A percentile compares a stretch with the other conserved stretches of the same genome.
phyloP scores from a whole-genome alignment of 176 grass and related monocot genomes.

The Zea luxurians region DNA sequence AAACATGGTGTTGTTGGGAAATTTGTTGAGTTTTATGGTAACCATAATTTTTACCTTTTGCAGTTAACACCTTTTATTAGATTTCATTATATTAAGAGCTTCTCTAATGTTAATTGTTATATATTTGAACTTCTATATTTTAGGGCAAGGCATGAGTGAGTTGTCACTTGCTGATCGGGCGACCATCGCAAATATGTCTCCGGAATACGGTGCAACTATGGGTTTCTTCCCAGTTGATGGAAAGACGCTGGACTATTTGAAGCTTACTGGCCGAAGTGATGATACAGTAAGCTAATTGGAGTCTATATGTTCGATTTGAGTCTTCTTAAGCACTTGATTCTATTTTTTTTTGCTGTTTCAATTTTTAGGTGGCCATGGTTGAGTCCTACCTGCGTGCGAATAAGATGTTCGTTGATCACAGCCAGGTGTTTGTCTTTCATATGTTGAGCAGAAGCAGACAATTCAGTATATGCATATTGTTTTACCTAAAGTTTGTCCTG shows the following conservation, averaged over 20 bases:
- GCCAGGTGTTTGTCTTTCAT: conserved; percentile 50
- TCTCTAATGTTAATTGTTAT: conserved; percentile 11
- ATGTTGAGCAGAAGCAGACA: conserved; percentile 1
- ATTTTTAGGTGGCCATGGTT: conserved; percentile 85
- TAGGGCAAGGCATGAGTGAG: conserved; percentile 86
- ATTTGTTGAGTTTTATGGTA: conserved; percentile 97
- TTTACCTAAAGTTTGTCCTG: conserved; percentile 38
- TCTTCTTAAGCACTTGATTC: conserved; percentile 22
- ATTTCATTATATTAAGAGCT: conserved; percentile 24
- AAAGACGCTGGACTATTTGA: conserved; percentile 85
- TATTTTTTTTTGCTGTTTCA: conserved; percentile 36
- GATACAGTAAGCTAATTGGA: conserved; percentile 62
- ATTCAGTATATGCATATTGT: background rate
- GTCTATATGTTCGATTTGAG: conserved; percentile 6
- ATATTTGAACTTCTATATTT: conserved; percentile 1
- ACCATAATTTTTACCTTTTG: background rate
- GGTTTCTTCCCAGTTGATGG: conserved; percentile 96
- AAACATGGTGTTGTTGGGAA: conserved; percentile 98
- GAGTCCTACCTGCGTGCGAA: conserved; percentile 90
- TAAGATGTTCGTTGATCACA: conserved; percentile 92
- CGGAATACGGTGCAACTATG: conserved; percentile 98
- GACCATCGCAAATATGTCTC: conserved; percentile 98
- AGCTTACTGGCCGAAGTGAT: conserved; percentile 91
- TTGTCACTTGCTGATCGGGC: conserved; percentile 91
- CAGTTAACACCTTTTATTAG: background rate